Base-by-base conservation (phyloP, 2,329 filamentous ascomycete genomes). In the Xylaria sp. region DNA sequence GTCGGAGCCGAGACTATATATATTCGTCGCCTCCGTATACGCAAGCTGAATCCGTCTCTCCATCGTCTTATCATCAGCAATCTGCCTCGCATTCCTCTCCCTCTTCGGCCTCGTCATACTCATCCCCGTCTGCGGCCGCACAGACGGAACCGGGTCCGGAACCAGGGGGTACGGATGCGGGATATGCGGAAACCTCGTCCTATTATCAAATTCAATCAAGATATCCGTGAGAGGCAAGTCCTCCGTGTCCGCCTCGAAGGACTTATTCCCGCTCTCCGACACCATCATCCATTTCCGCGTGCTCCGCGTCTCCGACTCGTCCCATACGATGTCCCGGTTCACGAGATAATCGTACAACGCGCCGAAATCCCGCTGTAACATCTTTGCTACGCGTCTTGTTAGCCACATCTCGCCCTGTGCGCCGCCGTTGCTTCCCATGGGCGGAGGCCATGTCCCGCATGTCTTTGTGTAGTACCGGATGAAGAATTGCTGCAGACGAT, bases 301-400 rank as follows among this genome's bases (percentile, higher is more conserved):
- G 2, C 81, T 80, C 0, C 83, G 76, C 52, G 83, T 83, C 67
- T 88, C 85, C 0, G 80, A 81, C 18, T 80, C 80, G 58, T 87
- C 85, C 85, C 87, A 90, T 0, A 81, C 70, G 3, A 89, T 80
- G 52, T 88, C 83, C 4, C 85, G 80, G 70, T 90, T 83, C 13
- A 90, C 86, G 1, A 90, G 75, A 63, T 88, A 89, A 67, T 90
- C 86, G 66, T 90, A 90, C 1, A 90, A 74, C 0, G 84, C 82
- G 2, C 84, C 83, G 66, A 90, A 89, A 64, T 90, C 87, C 37
- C 76, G 77, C 64, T 88, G 84, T n/a, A 90, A 70, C 2, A 76
- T 76, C 52, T 80, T 77, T 0, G 79, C 79, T 16, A 88, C 70
- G 2, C 77, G 79, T 47, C 87, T 78, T 3, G 81, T 86, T 10